These are phyloP conservation scores for Carex cristatella DNA, from an alignment of 176 grass and related monocot species.

Conservation along the genomic window DNA sequence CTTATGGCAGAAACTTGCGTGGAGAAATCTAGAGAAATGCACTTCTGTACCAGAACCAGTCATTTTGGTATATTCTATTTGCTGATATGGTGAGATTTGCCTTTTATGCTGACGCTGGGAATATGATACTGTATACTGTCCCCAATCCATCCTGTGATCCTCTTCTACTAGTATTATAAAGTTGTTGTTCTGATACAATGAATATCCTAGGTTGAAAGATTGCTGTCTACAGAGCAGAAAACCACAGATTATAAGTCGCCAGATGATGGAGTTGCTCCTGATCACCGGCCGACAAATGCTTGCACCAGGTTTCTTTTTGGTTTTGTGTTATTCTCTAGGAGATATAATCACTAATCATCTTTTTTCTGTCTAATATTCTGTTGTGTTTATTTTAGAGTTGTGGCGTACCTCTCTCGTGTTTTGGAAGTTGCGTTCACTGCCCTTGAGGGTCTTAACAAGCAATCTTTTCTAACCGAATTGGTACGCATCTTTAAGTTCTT, in stretches of 20 bases:
- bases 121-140: neutral
- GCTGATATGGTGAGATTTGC: neutral
- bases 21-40: neutral
- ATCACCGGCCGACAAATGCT: slow-evolving; percentile 95
- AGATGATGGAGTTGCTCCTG: slow-evolving; percentile 88
- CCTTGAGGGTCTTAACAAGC: slow-evolving; percentile 97
- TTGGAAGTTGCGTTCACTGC: slow-evolving; percentile 95
- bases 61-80: neutral
- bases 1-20: neutral
- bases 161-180: neutral
- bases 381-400: slow-evolving; percentile 68
- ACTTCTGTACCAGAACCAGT: neutral
- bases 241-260: slow-evolving; percentile 82
- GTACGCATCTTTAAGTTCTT: slow-evolving; percentile 32
- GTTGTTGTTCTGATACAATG: neutral
- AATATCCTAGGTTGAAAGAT: slow-evolving; percentile 72
- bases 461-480: slow-evolving; percentile 97
- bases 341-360: neutral
- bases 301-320: slow-evolving; percentile 67
- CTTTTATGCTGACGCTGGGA: neutral
- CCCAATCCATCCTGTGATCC: neutral
- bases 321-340: slow-evolving; percentile 9
- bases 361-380: slow-evolving; percentile 30
- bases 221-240: slow-evolving; percentile 95
- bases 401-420: slow-evolving; percentile 95